These are phyloP conservation scores for Tolypocladium sp. DNA, from an alignment of 2,329 filamentous ascomycete genomes.

Conservation along the genomic window DNA sequence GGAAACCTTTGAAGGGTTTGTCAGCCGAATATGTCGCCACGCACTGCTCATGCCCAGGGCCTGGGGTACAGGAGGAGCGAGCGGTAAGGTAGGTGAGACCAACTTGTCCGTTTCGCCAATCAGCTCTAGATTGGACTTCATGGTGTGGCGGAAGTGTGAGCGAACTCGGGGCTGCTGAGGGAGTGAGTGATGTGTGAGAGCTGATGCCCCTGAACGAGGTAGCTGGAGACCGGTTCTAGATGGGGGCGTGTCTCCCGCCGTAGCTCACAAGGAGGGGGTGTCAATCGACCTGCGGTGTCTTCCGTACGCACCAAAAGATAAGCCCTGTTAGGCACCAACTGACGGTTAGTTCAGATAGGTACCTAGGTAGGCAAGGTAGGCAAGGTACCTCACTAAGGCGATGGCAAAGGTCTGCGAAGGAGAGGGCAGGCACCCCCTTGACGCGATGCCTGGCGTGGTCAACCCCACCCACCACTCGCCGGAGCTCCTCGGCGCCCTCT, in stretches of 20 bases:
- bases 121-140: conserved; percentile 38
- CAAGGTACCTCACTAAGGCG: too few relatives aligned
- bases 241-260: not conserved
- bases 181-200: not conserved
- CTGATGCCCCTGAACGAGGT: not conserved
- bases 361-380: too few relatives aligned
- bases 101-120: conserved; percentile 46
- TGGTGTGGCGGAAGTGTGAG: not conserved
- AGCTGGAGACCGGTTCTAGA: not conserved
- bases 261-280: not conserved
- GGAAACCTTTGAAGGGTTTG: conserved; percentile 55
- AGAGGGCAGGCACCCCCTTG: not conserved
- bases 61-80: not conserved
- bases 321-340: too few relatives aligned
- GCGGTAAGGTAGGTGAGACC: conserved; percentile 14
- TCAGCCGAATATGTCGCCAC: not conserved
- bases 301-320: not conserved
- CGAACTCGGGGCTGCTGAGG: not conserved
- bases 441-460: not conserved
- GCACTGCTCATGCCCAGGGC: not conserved
- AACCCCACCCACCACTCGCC: not conserved
- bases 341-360: too few relatives aligned
- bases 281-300: not conserved
- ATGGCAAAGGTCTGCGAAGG: not conserved
- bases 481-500: not conserved